A percentile compares a stretch with the other conserved stretches of the same genome.
phyloP scores from a whole-genome alignment of 495 filamentous ascomycete genomes.

The Talaromyces trachyspermus region DNA sequence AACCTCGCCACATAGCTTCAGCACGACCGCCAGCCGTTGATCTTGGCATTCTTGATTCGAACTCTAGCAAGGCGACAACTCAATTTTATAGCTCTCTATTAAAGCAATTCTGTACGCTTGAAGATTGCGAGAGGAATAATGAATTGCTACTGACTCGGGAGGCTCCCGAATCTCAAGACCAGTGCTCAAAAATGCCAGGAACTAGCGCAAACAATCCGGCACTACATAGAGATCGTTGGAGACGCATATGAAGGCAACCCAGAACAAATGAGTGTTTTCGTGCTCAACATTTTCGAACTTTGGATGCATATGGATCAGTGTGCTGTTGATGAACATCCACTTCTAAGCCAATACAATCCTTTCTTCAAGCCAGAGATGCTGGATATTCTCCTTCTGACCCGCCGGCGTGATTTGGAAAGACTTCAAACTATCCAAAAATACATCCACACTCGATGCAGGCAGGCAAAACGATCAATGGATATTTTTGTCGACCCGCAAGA shows the following conservation, averaged over 20 bases:
- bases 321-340: slow-evolving; percentile 26
- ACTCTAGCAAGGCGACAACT: slow-evolving; percentile 5
- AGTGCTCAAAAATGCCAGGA: slow-evolving; percentile 21
- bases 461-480: slow-evolving; percentile 13
- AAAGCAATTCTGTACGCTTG: slow-evolving; percentile 18
- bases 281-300: slow-evolving; percentile 50
- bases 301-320: slow-evolving; percentile 52
- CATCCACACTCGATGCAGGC: slow-evolving; percentile 25
- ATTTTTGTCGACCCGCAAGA: slow-evolving; percentile 36
- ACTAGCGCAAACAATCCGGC: slow-evolving; percentile 27
- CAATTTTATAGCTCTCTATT: slow-evolving; percentile 18
- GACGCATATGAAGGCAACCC: slow-evolving; percentile 34
- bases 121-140: slow-evolving; percentile 19
- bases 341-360: slow-evolving; percentile 46
- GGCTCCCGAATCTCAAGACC: neutral
- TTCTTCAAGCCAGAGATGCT: slow-evolving; percentile 42
- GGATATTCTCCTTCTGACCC: slow-evolving; percentile 40
- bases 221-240: slow-evolving; percentile 23
- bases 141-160: slow-evolving; percentile 3
- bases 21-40: slow-evolving; percentile 4
- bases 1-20: slow-evolving; percentile 6
- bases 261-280: slow-evolving; percentile 46
- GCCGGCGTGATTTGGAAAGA: slow-evolving; percentile 35
- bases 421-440: slow-evolving; percentile 42
- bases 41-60: slow-evolving; percentile 1